Percentiles rank a stretch among this genome's conserved stretches.
Evolutionary conservation across 805 yeast species (phyloP).

Genomic region (Metschnikowia vanudenii): DNA sequence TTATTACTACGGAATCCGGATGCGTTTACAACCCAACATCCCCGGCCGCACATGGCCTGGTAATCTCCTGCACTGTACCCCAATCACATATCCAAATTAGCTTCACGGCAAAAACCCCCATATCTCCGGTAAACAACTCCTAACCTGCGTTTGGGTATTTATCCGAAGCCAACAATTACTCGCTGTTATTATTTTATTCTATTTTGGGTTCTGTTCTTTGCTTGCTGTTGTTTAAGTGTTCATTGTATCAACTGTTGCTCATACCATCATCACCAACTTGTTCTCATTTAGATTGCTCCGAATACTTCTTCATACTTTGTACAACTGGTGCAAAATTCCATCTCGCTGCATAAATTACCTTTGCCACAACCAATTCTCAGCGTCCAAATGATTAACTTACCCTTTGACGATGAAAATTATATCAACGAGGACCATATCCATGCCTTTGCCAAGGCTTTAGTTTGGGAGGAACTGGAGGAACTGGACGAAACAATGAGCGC

Average conservation of each 20-base stretch:
- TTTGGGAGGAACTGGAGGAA: slow-evolving; percentile 35
- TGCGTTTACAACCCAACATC: background rate
- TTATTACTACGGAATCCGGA: background rate
- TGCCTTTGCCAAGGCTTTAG: slow-evolving; percentile 40
- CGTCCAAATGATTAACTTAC: slow-evolving; percentile 1
- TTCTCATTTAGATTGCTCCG: too few species aligned
- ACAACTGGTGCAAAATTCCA: background rate
- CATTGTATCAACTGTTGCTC: too few species aligned
- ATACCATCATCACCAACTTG: too few species aligned
- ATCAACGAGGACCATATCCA: slow-evolving; percentile 37
- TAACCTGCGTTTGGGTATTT: background rate
- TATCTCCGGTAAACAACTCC: background rate
- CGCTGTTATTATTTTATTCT: too few species aligned
- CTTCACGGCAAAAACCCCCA: background rate
- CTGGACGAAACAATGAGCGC: slow-evolving; percentile 8
- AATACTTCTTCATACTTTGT: background rate
- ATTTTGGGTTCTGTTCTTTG: too few species aligned
- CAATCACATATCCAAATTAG: background rate
- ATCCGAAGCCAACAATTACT: background rate
- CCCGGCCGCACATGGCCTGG: background rate
- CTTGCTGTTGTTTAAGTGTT: too few species aligned
- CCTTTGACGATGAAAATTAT: slow-evolving; percentile 27
- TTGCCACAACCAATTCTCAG: background rate
- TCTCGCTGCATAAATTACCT: background rate
- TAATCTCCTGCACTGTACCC: background rate